Percentiles rank a stretch among this genome's conserved stretches.
phyloP scores from a whole-genome alignment of 768 basidiomycete species.

The Phlebiopsis gigantea region DNA sequence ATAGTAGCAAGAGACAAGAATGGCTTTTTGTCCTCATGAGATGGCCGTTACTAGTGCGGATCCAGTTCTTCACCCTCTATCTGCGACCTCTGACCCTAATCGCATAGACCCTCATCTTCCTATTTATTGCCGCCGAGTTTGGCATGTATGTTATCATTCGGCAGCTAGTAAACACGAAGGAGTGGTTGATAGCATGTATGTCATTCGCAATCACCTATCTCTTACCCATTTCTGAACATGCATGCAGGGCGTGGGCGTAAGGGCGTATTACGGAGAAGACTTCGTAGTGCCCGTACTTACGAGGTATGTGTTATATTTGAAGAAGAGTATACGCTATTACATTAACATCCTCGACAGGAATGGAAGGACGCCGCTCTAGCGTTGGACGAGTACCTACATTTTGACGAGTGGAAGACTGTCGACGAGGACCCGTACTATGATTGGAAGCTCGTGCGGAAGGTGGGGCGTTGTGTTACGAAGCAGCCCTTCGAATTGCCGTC shows the following conservation, averaged over 20 bases:
- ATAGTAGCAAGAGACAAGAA: conserved; percentile 51
- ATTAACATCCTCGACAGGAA: conserved; percentile 48
- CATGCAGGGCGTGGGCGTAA: conserved; percentile 80
- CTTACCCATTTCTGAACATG: not conserved
- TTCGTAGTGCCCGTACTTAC: conserved; percentile 73
- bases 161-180: conserved; percentile 91
- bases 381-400: conserved; percentile 78
- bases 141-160: conserved; percentile 81
- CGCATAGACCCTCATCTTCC: conserved; percentile 71
- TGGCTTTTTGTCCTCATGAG: conserved; percentile 73
- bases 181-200: conserved; percentile 87
- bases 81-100: not conserved
- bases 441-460: conserved; percentile 80
- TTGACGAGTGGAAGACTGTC: conserved; percentile 84
- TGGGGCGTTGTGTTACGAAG: conserved; percentile 19
- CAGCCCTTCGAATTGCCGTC: not conserved
- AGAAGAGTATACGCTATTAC: not conserved
- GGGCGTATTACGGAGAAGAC: conserved; percentile 65
- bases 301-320: conserved; percentile 36
- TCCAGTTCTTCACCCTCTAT: not conserved
- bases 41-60: conserved; percentile 79
- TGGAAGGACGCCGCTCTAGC: conserved; percentile 81
- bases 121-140: conserved; percentile 82
- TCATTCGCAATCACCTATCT: not conserved
- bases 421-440: conserved; percentile 93